Base-by-base conservation (phyloP, 2,329 filamentous ascomycete species). In the Ophiocordyceps sinensis region DNA sequence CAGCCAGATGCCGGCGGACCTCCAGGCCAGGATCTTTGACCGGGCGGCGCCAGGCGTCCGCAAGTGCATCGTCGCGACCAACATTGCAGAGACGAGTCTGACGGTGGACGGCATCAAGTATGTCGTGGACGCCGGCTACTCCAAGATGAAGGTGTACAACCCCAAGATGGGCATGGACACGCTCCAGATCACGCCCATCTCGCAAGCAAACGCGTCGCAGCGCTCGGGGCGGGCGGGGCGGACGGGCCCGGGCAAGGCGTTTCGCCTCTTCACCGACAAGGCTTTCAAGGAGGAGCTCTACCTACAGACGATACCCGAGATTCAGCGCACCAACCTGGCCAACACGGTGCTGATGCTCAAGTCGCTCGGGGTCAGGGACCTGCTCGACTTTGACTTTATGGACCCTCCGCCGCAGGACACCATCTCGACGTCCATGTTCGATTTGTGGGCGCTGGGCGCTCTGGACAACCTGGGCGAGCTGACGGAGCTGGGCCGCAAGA, bases 101-200 rank as follows among this genome's bases (percentile, higher is more conserved):
- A 98, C 91, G 0, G 91, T 98, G 6, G 91, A 98, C 56, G 91
- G 91, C 49, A 98, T 98, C 62, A 96, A 96, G 82, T 98, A 94
- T 53, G 91, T 98, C 19, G 91, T 98, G 5, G 91, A 98, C 58
- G 79, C 85, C 2, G 91, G 91, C 1, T 98, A 89, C 60, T 94
- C 87, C 2, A 98, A 98, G 60, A 75, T 96, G 56, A 98, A 98
- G 59, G 91, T 98, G 5, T 98, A 96, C 64, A 98, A 98, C 53
- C 88, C 91, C 6, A 84, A 88, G 41, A 96, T 98, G 86, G 91
- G 91, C 43, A 98, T 98, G 91, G 91, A 98, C 55, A 95, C 89
- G 0, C 74, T 98, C 13, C 91, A 96, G 55, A 94, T 98, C 50
- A 98, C 91, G 0, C 91, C 91, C 1, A 93, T 98, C 41, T 95